A percentile compares a stretch with the other conserved stretches of the same genome.
Conservation (phyloP, 768 basidiomycete species). For the Pleurotus djamor region DNA sequence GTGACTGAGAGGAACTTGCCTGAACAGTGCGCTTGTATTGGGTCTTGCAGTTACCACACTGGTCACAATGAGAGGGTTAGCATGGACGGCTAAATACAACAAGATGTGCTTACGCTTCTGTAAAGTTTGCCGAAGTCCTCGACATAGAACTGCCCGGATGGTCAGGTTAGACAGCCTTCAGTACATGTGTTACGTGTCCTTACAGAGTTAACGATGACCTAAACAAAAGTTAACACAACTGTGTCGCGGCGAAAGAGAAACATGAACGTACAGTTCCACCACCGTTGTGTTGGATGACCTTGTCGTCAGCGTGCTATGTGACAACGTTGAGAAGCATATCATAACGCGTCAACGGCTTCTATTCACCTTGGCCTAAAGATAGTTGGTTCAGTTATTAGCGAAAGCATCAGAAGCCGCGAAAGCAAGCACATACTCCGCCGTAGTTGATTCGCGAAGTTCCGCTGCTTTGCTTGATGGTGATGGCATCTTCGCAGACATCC, state of each 20-base stretch:
- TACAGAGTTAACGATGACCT: slow-evolving; percentile 35
- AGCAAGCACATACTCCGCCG: slow-evolving; percentile 27
- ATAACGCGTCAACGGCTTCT: not conserved
- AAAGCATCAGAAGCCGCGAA: not conserved
- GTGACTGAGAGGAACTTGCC: not conserved
- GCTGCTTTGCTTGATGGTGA: slow-evolving; percentile 37
- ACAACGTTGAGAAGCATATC: not conserved
- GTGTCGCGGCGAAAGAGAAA: not conserved
- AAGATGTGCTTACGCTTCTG: slow-evolving; percentile 21
- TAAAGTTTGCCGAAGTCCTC: slow-evolving; percentile 39
- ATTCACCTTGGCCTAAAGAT: slow-evolving; percentile 22
- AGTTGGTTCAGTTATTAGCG: not conserved
- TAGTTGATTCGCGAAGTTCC: slow-evolving; percentile 34
- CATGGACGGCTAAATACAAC: not conserved
- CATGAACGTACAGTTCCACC: slow-evolving; percentile 20
- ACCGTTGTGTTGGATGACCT: slow-evolving; percentile 36
- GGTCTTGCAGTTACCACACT: slow-evolving; percentile 31
- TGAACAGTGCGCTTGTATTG: slow-evolving; percentile 24
- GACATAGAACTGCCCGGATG: slow-evolving; percentile 28
- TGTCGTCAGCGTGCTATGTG: slow-evolving; percentile 27
- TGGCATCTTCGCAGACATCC: slow-evolving; percentile 37
- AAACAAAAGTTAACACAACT: not conserved
- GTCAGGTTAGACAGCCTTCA: not conserved
- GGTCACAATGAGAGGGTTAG: not conserved
- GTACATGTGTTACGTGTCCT: not conserved